phyloP scores from a whole-genome alignment of 176 grass and related monocot genomes.

The Oryza coarctata region DNA sequence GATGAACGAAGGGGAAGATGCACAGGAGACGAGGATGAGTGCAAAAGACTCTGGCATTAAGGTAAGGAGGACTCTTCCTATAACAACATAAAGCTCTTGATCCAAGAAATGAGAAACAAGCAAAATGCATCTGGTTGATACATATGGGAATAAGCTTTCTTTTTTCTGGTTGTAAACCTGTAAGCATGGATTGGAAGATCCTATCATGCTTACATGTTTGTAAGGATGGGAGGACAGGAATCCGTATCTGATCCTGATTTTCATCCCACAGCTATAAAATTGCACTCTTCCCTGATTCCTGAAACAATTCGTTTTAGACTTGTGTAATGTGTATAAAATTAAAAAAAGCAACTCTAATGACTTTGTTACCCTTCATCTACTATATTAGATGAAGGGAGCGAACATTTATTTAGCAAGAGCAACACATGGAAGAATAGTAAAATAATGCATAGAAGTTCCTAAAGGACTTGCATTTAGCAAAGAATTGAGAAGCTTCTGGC shows the following conservation, averaged over 20 bases:
- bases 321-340: neutral
- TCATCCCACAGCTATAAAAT: neutral
- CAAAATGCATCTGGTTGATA: conserved; percentile 7
- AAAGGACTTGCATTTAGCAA: too few species aligned
- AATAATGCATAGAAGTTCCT: too few species aligned
- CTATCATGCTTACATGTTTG: neutral
- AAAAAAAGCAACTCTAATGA: too few species aligned
- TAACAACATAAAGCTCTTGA: conserved; percentile 44
- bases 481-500: too few species aligned
- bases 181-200: neutral
- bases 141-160: neutral
- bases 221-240: neutral
- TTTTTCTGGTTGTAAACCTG: neutral
- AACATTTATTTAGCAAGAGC: too few species aligned
- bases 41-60: conserved; percentile 41
- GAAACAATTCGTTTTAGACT: neutral
- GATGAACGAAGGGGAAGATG: conserved; percentile 52
- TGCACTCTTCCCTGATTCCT: neutral
- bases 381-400: too few species aligned
- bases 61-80: conserved; percentile 64
- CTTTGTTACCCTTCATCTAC: too few species aligned
- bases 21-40: conserved; percentile 48
- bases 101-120: conserved; percentile 40
- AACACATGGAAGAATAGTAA: too few species aligned
- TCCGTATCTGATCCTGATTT: neutral